A percentile compares a stretch with the other conserved stretches of the same genome.
Conservation (phyloP, 2,329 filamentous ascomycete species). For the Nothophaeocryptopus gaeumannii region DNA sequence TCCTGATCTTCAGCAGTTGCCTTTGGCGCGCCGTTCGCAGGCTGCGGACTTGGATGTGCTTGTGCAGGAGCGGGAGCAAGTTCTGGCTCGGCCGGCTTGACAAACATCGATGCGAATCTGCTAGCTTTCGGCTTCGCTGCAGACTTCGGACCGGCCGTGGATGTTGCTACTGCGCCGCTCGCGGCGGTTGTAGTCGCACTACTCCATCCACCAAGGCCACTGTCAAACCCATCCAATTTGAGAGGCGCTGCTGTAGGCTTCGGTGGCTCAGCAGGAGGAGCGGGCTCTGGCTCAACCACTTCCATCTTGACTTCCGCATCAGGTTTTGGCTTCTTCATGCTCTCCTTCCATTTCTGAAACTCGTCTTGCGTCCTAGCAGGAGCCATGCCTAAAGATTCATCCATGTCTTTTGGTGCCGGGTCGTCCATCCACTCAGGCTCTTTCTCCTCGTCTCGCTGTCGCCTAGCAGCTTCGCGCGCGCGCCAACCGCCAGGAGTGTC, state of each 20-base stretch:
- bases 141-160: constrained; percentile 1
- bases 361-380: constrained; percentile 74
- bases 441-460: constrained; percentile 58
- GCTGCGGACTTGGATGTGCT: constrained; percentile 9
- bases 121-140: constrained; percentile 60
- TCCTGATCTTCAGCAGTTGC: constrained; percentile 70
- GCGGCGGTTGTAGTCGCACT: constrained; percentile 28
- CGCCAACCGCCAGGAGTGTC: constrained; percentile 59
- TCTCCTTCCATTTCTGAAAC: constrained; percentile 91
- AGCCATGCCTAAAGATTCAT: constrained; percentile 40
- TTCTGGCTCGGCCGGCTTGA: constrained; percentile 29
- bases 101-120: constrained; percentile 74
- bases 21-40: constrained; percentile 31
- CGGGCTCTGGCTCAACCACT: constrained; percentile 16
- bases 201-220: constrained; percentile 68
- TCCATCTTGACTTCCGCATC: constrained; percentile 34
- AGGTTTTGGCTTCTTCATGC: constrained; percentile 62
- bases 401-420: constrained; percentile 60
- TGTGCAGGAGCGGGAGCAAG: constrained; percentile 16
- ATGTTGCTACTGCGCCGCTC: constrained; percentile 14
- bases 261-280: constrained; percentile 16
- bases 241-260: constrained; percentile 56
- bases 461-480: constrained; percentile 36
- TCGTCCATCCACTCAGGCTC: constrained; percentile 88
- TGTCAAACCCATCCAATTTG: constrained; percentile 64